Evolutionary conservation across 371 early-diverging fungal species (phyloP).

Genomic region (Paraphysoderma sedebokerense): DNA sequence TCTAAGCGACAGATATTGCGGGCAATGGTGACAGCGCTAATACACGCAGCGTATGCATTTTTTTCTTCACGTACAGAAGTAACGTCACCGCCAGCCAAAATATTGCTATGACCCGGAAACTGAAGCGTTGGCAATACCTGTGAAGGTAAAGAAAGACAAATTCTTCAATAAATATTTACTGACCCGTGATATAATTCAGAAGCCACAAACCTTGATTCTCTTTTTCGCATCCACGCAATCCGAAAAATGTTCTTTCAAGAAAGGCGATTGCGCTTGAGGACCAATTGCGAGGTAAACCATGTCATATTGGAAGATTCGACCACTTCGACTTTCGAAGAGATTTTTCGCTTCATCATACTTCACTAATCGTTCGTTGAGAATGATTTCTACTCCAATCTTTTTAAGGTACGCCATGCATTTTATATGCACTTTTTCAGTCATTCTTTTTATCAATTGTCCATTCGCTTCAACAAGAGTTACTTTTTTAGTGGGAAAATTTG

Average conservation of each 20-base stretch:
- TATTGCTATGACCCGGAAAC: slow-evolving; percentile 29
- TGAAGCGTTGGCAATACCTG: slow-evolving; percentile 40
- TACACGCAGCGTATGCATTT: slow-evolving; percentile 35
- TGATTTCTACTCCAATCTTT: slow-evolving; percentile 36
- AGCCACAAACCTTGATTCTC: too few relatives aligned
- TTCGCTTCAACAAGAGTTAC: slow-evolving; percentile 28
- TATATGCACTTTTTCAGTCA: slow-evolving; percentile 18
- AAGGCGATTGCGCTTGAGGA: slow-evolving; percentile 13
- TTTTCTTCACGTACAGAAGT: slow-evolving; percentile 39
- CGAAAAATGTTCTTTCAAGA: slow-evolving; percentile 9
- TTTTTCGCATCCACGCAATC: slow-evolving; percentile 12
- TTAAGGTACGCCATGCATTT: slow-evolving; percentile 24
- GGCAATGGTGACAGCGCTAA: slow-evolving; percentile 26
- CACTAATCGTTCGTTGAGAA: slow-evolving; percentile 37
- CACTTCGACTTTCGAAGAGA: slow-evolving; percentile 9
- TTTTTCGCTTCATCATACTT: slow-evolving; percentile 13
- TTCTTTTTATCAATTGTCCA: slow-evolving; percentile 14
- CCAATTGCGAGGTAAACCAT: slow-evolving; percentile 24
- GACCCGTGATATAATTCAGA: too few relatives aligned
- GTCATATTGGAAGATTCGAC: slow-evolving; percentile 14
- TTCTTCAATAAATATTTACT: too few relatives aligned
- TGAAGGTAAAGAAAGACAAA: too few relatives aligned
- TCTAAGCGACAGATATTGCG: slow-evolving; percentile 25
- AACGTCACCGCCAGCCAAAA: slow-evolving; percentile 51
- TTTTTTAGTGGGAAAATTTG: slow-evolving; percentile 22